Evolutionary conservation across 306 rosid species (phyloP), one percentile per base, ranked within the genome.

Genomic region (Cucumis sativus): DNA sequence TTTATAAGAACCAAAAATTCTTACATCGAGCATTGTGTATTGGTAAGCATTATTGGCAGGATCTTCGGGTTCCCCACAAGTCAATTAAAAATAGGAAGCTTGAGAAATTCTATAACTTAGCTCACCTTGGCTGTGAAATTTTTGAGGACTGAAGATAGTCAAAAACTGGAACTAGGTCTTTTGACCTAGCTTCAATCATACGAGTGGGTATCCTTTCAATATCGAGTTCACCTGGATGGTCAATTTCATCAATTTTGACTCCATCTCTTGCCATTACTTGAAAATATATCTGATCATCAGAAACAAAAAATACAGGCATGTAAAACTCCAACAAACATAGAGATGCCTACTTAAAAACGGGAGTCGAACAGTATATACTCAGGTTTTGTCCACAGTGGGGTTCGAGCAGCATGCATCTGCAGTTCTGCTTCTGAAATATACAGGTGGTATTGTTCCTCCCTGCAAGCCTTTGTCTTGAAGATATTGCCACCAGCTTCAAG

Each of bases 381-480:
- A 64, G 88, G 87, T 75, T 84, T 92, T 28, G 82, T 90, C 99
- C 99, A 96, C 80, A 88, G 60, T n/a, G 91, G 91, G 78, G 61
- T 79, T 74, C 63, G 88, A 79, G 86, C 63, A 79, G 80, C 88
- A 82, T 92, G 96, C 97, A 91, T 92, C 83, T 83, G 96, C 79
- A 96, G 84, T 86, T 96, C 99, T n/a, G 92, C 98, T 88, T 96
- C 98, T 75, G 99, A 87, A 75, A 96, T 96, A 86, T 88, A 92
- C 77, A 92, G 80, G 79, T 91, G 98, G 75, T 81, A 88, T 40
- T 83, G 80, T 66, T 92, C 99, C 82, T 86, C 93, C 7, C 75
- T 80, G 69, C 72, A 78, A 35, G 82, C 79, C 83, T 81, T 89
- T 59, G 78, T 82, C 85, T 90, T 90, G 7, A 16, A 33, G 30